phyloP scores from a whole-genome alignment of 2,329 filamentous ascomycete genomes.

The Fusarium sororula region DNA sequence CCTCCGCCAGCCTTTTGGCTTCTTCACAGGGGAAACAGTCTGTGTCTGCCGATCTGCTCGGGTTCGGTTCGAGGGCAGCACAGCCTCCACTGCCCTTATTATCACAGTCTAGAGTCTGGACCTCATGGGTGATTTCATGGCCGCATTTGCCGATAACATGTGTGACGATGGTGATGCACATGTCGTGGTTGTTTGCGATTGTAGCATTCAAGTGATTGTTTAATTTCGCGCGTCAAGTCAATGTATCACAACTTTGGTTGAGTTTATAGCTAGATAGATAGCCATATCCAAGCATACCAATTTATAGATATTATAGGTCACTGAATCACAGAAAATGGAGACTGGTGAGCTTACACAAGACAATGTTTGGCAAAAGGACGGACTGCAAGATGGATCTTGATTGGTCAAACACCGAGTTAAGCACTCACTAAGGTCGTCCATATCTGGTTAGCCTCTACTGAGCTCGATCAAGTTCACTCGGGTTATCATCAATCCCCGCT shows the following conservation, averaged over 20 bases:
- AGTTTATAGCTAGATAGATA: rapidly evolving
- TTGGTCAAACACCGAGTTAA: rapidly evolving
- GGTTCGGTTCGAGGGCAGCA: neutral
- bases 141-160: neutral
- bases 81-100: neutral
- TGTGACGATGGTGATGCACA: neutral
- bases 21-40: neutral
- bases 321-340: too few relatives aligned
- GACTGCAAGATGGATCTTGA: neutral
- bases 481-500: neutral
- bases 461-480: neutral
- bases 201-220: neutral
- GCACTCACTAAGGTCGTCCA: rapidly evolving
- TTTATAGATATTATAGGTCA: neutral
- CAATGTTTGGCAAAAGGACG: rapidly evolving
- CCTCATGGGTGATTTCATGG: neutral
- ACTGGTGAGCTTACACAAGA: neutral
- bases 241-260: rapidly evolving
- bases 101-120: neutral
- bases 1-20: neutral
- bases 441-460: neutral
- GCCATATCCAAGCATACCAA: rapidly evolving
- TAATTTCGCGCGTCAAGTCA: rapidly evolving
- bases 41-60: neutral
- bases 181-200: rapidly evolving